Evolutionary conservation across 1,139 yeast species (phyloP).

Genomic region (Tardiomyces blankii): DNA sequence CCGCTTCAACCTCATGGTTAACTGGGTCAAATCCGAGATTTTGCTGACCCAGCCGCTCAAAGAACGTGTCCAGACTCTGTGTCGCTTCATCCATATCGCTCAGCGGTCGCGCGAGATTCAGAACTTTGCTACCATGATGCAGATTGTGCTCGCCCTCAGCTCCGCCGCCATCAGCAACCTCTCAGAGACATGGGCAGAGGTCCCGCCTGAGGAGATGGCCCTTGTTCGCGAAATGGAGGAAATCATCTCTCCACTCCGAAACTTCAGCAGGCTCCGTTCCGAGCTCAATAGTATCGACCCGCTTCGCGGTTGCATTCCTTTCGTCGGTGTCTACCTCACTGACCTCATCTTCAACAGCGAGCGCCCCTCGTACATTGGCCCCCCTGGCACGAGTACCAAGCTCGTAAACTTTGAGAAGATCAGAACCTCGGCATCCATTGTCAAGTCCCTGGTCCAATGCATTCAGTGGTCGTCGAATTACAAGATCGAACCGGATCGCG

Average conservation of each 20-base stretch:
- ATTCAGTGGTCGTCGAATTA: slow-evolving; percentile 78
- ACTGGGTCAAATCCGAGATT: slow-evolving; percentile 88
- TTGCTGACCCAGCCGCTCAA: slow-evolving; percentile 49
- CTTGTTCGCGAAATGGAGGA: slow-evolving; percentile 34
- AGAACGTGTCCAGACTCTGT: slow-evolving; percentile 56
- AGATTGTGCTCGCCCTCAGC: slow-evolving; percentile 73
- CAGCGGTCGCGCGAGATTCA: slow-evolving; percentile 52
- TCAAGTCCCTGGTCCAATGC: slow-evolving; percentile 67
- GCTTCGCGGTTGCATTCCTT: slow-evolving; percentile 71
- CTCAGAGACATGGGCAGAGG: slow-evolving; percentile 62
- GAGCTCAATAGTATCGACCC: slow-evolving; percentile 55
- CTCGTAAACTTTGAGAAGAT: slow-evolving; percentile 59
- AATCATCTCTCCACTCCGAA: slow-evolving; percentile 48
- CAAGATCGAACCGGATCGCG: slow-evolving; percentile 37
- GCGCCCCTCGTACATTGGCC: slow-evolving; percentile 26
- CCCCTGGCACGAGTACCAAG: slow-evolving; percentile 3
- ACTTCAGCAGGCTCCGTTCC: slow-evolving; percentile 52
- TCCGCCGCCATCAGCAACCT: slow-evolving; percentile 52
- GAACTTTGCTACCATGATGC: slow-evolving; percentile 81
- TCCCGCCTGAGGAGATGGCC: slow-evolving; percentile 36
- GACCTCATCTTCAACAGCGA: slow-evolving; percentile 78
- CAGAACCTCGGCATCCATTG: slow-evolving; percentile 66
- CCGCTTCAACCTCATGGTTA: slow-evolving; percentile 73
- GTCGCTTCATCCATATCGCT: slow-evolving; percentile 79
- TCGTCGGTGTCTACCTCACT: slow-evolving; percentile 73